Evolutionary conservation across 164 flowering plant species (phyloP), one percentile per base, ranked within the genome.

Genomic region (Santalum album): DNA sequence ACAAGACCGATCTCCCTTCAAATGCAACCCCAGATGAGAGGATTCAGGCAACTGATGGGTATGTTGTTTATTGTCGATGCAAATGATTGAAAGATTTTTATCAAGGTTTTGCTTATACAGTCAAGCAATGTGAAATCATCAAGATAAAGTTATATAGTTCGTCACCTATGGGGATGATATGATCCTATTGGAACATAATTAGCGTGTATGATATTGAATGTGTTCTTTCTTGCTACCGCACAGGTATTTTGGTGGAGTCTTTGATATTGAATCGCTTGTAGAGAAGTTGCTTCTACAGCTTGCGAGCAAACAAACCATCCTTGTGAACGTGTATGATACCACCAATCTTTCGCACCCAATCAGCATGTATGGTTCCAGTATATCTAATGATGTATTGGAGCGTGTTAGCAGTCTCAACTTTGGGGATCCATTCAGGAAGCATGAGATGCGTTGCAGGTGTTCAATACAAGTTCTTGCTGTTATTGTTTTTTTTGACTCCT

Each of bases 401-500:
- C 82, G 62, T 63, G 62, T 78, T 36, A 89, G 97, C 69, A 11
- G 60, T 43, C 84, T 89, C 23, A 82, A 79, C 65, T 89, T 92
- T 69, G 97, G 96, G 34, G 99, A 92, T 59, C 99, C 99, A n/a
- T 70, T 66, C 47, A 77, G 94, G 64, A 87, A 73, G 69, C 96
- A 92, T 68, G 96, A 89, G 74, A 92, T 92, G 99, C 86, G 63
- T 25, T 92, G 98, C 95, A 84, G 98, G 96, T 84, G 61, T 69
- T 32, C 12, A 18, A 55, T 58, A 11, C 16, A 49, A 18, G 43
- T 50, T 42, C 9, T 42, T 42, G 20, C 25, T 45, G 3, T 3
- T n/a, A 42, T 16, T 16, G n/a, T n/a, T n/a, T 12, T 1, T 1
- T 45, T 45, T 20, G 25, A 15, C 12, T 3, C 15, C 14, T 18